These are phyloP conservation scores for Leptodontidium sp. DNA, from an alignment of 2,329 filamentous ascomycete species.

Conservation along the genomic window DNA sequence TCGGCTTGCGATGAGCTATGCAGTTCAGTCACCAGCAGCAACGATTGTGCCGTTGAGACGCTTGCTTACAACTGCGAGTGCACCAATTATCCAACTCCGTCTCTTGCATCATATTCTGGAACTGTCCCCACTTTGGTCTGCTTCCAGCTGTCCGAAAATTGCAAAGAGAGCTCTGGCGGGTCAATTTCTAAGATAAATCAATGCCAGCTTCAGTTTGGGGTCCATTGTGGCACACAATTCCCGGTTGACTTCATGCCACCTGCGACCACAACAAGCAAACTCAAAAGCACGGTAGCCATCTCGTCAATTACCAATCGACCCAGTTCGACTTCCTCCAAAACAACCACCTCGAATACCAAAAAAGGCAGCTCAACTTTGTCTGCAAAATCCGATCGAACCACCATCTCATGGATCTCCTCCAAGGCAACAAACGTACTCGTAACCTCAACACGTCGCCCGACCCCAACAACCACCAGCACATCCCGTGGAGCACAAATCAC, in stretches of 20 bases:
- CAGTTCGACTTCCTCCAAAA: background rate
- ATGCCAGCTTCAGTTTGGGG: background rate
- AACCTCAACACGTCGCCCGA: background rate
- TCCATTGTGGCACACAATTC: slow-evolving; percentile 1
- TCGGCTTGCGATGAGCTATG: background rate
- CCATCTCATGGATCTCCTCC: background rate
- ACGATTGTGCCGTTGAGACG: background rate
- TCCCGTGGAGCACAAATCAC: background rate
- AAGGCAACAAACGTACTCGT: background rate
- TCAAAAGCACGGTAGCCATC: background rate
- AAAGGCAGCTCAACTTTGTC: background rate
- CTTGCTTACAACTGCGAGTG: background rate
- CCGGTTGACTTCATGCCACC: background rate
- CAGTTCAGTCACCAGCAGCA: background rate
- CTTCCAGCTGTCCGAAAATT: background rate
- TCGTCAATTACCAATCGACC: background rate
- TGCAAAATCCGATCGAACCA: background rate
- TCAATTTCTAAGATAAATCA: background rate
- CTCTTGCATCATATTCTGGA: background rate
- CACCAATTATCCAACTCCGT: background rate
- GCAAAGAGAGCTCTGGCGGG: background rate
- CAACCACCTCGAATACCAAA: no score
- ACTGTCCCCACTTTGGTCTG: slow-evolving; percentile 1
- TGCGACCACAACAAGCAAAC: background rate
- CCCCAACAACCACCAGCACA: background rate